Percentiles rank a stretch among this genome's conserved stretches.
These are phyloP conservation scores for Eucalyptus globulus DNA, from an alignment of 345 rosid genomes.

Conservation along the genomic window DNA sequence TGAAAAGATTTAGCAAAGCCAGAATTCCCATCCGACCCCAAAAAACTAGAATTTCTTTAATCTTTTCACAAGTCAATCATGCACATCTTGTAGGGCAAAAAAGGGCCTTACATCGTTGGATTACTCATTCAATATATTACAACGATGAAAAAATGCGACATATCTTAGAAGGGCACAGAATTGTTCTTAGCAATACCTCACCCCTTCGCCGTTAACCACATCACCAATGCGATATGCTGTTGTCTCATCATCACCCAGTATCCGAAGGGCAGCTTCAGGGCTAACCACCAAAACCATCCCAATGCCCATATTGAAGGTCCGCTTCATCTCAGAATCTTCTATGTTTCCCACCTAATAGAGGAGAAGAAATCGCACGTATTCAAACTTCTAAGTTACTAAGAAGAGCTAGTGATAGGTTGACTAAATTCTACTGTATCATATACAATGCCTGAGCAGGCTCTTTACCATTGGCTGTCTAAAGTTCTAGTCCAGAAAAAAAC, in stretches of 20 bases:
- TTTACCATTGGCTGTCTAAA: not conserved
- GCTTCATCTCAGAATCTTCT: slow-evolving; percentile 78
- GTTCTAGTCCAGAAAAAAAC: not conserved
- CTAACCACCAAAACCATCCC: slow-evolving; percentile 80
- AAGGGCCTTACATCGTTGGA: not conserved
- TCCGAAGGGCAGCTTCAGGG: slow-evolving; percentile 42
- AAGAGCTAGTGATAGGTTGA: not conserved
- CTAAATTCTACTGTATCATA: not conserved
- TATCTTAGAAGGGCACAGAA: not conserved
- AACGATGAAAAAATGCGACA: not conserved
- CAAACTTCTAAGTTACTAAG: not conserved
- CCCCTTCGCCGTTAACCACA: slow-evolving; percentile 59
- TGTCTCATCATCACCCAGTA: slow-evolving; percentile 35
- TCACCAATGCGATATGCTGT: slow-evolving; percentile 62
- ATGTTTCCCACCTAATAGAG: slow-evolving; percentile 52
- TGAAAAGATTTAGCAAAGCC: not conserved
- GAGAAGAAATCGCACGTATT: not conserved
- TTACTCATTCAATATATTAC: not conserved
- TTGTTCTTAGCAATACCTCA: slow-evolving; percentile 28
- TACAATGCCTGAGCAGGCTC: not conserved
- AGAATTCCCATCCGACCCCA: not conserved
- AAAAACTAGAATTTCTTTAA: not conserved
- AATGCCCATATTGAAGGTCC: slow-evolving; percentile 88
- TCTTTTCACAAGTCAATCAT: not conserved
- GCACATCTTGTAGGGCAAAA: not conserved